Percentiles rank a stretch among this genome's conserved stretches.
Conservation (phyloP, 2,329 filamentous ascomycete genomes). For the Xylaria polymorpha region DNA sequence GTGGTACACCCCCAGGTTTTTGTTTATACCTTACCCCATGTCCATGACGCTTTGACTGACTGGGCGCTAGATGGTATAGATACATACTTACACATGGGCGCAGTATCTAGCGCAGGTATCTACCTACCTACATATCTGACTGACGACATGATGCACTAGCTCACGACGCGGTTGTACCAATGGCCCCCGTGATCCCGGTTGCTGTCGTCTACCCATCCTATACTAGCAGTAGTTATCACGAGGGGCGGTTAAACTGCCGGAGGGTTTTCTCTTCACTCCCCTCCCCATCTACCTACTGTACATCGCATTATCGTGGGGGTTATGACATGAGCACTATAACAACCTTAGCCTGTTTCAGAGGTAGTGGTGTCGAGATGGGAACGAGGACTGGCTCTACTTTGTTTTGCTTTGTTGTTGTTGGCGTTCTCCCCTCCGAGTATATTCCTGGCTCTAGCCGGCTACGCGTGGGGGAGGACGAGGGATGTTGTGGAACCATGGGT, state of each 20-base stretch:
- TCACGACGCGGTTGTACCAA: neutral
- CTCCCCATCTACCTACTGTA: neutral
- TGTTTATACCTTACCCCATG: slow-evolving; percentile 1
- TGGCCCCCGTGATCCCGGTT: slow-evolving; percentile 3
- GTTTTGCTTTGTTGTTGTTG: neutral
- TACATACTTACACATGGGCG: too few species aligned
- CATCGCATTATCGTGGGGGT: neutral
- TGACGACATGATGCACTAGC: neutral
- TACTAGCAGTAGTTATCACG: neutral
- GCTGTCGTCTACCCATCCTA: neutral
- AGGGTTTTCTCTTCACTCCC: neutral
- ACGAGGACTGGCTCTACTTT: neutral
- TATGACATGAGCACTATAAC: neutral
- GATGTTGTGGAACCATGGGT: slow-evolving; percentile 1
- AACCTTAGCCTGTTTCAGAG: slow-evolving; percentile 23
- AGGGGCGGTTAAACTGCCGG: neutral
- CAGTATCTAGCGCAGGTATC: too few species aligned
- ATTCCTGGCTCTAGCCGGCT: neutral
- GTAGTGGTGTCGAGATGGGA: slow-evolving; percentile 15
- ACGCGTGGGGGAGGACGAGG: neutral
- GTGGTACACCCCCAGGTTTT: slow-evolving; percentile 16
- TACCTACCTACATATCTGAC: neutral
- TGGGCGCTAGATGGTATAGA: neutral
- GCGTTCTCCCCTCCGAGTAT: neutral
- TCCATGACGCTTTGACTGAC: neutral